phyloP scores from a whole-genome alignment of 495 filamentous ascomycete genomes.

The Talaromyces nanjingensis region DNA sequence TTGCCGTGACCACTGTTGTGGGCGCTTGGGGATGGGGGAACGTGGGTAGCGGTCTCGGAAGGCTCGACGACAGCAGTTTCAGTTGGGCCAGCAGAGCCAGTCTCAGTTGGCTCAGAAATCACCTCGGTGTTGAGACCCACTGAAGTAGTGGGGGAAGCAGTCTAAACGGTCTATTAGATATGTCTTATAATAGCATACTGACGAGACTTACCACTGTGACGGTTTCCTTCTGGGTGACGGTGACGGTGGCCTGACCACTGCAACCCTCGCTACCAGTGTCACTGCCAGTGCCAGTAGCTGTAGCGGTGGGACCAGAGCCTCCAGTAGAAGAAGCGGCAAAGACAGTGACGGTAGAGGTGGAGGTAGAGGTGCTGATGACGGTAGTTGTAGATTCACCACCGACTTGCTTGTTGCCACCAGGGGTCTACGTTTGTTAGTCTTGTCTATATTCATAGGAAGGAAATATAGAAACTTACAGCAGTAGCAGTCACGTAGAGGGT shows the following conservation, averaged over 20 bases:
- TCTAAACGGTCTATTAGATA: background rate
- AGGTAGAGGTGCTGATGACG: conserved; percentile 3
- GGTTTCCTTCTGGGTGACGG: conserved; percentile 30
- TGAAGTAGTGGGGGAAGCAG: background rate
- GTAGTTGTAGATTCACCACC: conserved; percentile 15
- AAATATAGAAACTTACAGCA: conserved; percentile 23
- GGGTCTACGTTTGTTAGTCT: conserved; percentile 11
- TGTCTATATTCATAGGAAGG: background rate
- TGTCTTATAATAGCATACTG: background rate
- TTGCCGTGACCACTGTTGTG: conserved; percentile 30
- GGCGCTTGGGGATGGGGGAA: conserved; percentile 18
- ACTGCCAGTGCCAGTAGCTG: background rate
- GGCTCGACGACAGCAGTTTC: background rate
- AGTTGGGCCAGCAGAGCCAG: background rate
- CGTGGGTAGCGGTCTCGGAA: conserved; percentile 13
- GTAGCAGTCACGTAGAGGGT: conserved; percentile 31
- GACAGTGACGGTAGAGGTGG: conserved; percentile 25
- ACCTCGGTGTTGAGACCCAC: background rate
- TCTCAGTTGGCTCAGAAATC: background rate
- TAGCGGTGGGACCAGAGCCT: conserved; percentile 10
- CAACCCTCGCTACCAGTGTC: conserved; percentile 6
- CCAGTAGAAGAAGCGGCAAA: conserved; percentile 20
- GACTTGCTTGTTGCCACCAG: conserved; percentile 10
- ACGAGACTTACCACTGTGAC: conserved; percentile 36
- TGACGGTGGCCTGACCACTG: conserved; percentile 23